phyloP scores from a whole-genome alignment of 192 early-diverging fungal species.

The Coemansia sp. region DNA sequence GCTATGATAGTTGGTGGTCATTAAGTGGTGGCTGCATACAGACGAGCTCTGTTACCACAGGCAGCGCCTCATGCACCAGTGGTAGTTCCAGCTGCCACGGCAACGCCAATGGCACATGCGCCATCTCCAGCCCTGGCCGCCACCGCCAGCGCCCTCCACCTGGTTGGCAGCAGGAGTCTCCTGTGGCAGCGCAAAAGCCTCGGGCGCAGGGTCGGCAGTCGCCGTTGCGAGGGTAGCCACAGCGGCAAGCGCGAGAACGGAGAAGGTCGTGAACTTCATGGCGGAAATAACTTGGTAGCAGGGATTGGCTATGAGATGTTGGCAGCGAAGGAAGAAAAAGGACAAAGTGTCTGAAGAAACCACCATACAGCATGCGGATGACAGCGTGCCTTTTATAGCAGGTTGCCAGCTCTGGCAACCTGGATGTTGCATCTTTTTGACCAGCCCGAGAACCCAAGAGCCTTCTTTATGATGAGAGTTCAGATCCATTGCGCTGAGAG shows the following conservation, averaged over 20 bases:
- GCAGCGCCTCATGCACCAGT: conserved; percentile 12
- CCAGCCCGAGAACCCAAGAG: background rate
- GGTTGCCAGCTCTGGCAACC: background rate
- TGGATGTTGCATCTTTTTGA: background rate
- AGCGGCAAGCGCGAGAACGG: background rate
- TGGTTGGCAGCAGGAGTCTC: background rate
- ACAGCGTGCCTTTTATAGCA: background rate
- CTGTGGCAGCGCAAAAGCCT: background rate
- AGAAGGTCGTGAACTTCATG: background rate
- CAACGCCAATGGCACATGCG: background rate
- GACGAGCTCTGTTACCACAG: background rate
- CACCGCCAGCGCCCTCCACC: background rate
- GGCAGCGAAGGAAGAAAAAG: background rate
- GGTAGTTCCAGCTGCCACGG: conserved; percentile 7
- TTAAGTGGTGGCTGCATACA: too few species aligned
- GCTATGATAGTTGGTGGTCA: too few species aligned
- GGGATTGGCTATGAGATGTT: background rate
- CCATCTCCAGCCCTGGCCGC: background rate
- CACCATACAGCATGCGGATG: background rate
- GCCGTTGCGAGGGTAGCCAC: background rate
- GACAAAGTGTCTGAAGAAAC: background rate
- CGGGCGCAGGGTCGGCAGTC: background rate
- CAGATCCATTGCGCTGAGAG: background rate
- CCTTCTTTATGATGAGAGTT: background rate
- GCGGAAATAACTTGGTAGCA: background rate